Percentiles rank a stretch among this genome's conserved stretches.
phyloP scores from a whole-genome alignment of 306 rosid species.

The Corylus heterophylla region DNA sequence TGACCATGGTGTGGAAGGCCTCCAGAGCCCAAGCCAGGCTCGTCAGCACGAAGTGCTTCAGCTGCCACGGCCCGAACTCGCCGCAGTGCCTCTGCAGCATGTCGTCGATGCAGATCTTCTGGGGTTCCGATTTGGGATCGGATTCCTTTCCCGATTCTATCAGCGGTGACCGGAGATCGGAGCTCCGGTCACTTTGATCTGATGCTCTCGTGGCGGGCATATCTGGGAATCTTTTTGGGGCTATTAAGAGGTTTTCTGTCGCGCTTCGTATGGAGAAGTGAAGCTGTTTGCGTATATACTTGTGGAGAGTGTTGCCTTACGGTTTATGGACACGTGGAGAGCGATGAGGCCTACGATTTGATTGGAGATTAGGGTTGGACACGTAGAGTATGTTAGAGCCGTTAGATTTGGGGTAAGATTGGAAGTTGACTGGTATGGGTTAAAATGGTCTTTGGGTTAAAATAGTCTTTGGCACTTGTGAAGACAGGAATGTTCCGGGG shows the following conservation, averaged over 20 bases:
- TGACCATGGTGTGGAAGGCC: conserved; percentile 93
- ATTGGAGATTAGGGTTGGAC: not conserved
- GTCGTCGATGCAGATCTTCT: conserved; percentile 67
- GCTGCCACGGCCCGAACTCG: conserved; percentile 85
- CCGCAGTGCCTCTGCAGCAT: conserved; percentile 77
- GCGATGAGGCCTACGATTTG: not conserved
- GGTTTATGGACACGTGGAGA: not conserved
- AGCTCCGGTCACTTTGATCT: not conserved
- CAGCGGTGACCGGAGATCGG: conserved; percentile 41
- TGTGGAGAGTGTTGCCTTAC: not conserved
- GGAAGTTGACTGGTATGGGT: not conserved
- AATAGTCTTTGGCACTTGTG: not conserved
- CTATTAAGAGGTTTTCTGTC: not conserved
- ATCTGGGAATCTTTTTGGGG: not conserved
- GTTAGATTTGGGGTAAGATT: not conserved
- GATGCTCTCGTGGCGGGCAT: conserved; percentile 23
- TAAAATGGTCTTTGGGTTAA: not conserved
- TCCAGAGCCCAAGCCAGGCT: conserved; percentile 89
- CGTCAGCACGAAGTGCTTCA: conserved; percentile 73
- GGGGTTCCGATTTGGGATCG: not conserved
- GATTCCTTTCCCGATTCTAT: not conserved
- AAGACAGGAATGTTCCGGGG: not conserved
- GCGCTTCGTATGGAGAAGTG: not conserved
- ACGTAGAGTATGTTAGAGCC: conserved; percentile 21
- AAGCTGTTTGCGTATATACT: not conserved